Base-by-base conservation (phyloP, 129 eudicot genomes). In the Silybum marianum region DNA sequence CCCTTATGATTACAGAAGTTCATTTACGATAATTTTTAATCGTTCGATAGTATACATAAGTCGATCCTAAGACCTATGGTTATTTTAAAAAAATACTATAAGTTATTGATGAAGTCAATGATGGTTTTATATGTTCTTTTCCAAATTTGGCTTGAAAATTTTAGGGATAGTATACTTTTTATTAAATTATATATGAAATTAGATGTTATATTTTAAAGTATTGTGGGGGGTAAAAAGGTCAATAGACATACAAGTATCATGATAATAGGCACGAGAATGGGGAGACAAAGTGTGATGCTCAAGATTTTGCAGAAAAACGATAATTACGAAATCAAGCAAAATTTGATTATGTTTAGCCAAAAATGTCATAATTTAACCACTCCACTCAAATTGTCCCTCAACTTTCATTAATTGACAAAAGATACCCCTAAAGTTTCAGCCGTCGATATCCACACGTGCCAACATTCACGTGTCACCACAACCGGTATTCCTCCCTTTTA, bases 281-380 rank as follows among this genome's bases (percentile, higher is more conserved):
- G 86, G 78, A 81, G 88, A 80, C 91, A 88, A 79, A 85, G 84
- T 75, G 86, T 83, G 84, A 80, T 81, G 70, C 72, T 76, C 78
- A 68, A 83, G 88, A 75, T 76, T 76, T 84, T 72, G 90, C 90
- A 87, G 86, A 73, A 81, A 76, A 82, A 69, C 54, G 75, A 78
- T 78, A 85, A 80, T 83, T 78, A 74, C 74, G 81, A 86, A 73
- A 84, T 82, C 79, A 79, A 79, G 9, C 83, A 77, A 80, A 73
- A 28, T 26, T 67, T 26, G 72, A 76, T 77, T 74, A 34, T 78
- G 89, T 83, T 85, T 80, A 80, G 88, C 77, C 92, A 70, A 77
- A 78, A 72, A 51, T 84, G 79, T 38, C 86, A 80, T 69, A 28
- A 77, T 77, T 84, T 73, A 86, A 81, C 88, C 1, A 84, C 80